Evolutionary conservation across 2,329 filamentous ascomycete species (phyloP), one percentile per base, ranked within the genome.

Genomic region (Sarocladium kiliense): DNA sequence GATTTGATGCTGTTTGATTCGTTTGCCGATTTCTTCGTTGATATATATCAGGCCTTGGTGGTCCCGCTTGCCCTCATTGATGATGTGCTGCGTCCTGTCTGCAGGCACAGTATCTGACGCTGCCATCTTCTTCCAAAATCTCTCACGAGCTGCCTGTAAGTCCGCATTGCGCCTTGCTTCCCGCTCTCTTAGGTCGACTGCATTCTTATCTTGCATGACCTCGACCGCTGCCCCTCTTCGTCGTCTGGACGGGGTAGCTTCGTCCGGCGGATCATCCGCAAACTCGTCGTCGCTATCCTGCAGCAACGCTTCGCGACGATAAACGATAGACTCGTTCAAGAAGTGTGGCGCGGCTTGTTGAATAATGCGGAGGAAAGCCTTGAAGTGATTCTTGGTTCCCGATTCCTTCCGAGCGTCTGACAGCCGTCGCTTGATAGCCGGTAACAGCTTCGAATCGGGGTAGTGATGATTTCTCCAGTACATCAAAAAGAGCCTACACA

Each of bases 1-100:
- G 47, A 95, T 76, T 65, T 97, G 92, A 68, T 96, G 90, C 9
- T 83, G 76, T 63, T 94, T 93, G 58, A 96, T 88, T 5, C 73
- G 75, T 7, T 63, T 64, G 1, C 82, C 86, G 55, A 93, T 89
- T 7, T 79, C 68, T 0, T 78, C 68, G 60, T 88, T 78, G 53
- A 96, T 71, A 58, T 82, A 86, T 26, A 91, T 80, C 47, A 84
- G 75, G 0, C 77, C 76, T 59, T 87, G 74, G 14, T 80, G 70
- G 2, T 85, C 80, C 19, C 77, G 71, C 64, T 87, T 88, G 26
- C 77, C 77, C 57, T 84, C 78, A 64, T 91, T 91, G 67, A 91
- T 80, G 47, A 87, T 82, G 23, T 89, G 68, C 49, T 76, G 69
- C 41, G 72, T 67, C 59, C 75, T 71, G 63, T 79, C 72, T 65